Evolutionary conservation across 768 basidiomycete species (phyloP).

Genomic region (Hebeloma cylindrosporum): DNA sequence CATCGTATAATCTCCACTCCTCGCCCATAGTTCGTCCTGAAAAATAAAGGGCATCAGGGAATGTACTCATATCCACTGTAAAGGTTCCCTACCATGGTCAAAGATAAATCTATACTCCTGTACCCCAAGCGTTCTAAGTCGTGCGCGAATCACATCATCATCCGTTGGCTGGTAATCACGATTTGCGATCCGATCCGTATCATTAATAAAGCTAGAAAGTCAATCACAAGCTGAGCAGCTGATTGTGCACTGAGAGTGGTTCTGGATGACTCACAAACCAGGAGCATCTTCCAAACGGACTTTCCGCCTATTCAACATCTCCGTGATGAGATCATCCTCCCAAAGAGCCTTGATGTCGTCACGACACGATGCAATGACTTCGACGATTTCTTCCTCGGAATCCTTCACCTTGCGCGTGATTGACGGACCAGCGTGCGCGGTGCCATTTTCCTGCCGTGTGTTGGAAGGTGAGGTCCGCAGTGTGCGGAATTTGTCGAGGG

Average conservation of each 20-base stretch:
- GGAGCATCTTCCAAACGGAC: conserved; percentile 65
- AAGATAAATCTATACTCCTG: conserved; percentile 72
- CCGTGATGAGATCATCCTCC: conserved; percentile 63
- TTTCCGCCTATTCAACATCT: conserved; percentile 56
- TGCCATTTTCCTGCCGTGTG: conserved; percentile 19
- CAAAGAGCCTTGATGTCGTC: conserved; percentile 70
- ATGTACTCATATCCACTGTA: too few species aligned
- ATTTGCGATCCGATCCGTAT: conserved; percentile 63
- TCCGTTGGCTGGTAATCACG: conserved; percentile 68
- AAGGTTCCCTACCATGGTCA: conserved; percentile 64
- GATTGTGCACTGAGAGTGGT: too few species aligned
- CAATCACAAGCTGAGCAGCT: conserved; percentile 8
- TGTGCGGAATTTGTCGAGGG: conserved; percentile 53
- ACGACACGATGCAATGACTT: conserved; percentile 57
- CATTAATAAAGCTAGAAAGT: conserved; percentile 60
- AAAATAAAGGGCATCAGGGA: too few species aligned
- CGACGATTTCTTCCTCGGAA: conserved; percentile 54
- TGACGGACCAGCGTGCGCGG: conserved; percentile 5
- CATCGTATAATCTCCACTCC: conserved; percentile 83
- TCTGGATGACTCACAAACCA: conserved; percentile 79
- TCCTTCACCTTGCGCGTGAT: conserved; percentile 31
- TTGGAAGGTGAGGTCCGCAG: conserved; percentile 28
- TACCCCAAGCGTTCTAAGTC: conserved; percentile 74
- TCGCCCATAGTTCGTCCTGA: conserved; percentile 58
- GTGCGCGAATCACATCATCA: conserved; percentile 76